Evolutionary conservation across 2,329 filamentous ascomycete genomes (phyloP).

Genomic region (Ophiostoma triangulosporum): DNA sequence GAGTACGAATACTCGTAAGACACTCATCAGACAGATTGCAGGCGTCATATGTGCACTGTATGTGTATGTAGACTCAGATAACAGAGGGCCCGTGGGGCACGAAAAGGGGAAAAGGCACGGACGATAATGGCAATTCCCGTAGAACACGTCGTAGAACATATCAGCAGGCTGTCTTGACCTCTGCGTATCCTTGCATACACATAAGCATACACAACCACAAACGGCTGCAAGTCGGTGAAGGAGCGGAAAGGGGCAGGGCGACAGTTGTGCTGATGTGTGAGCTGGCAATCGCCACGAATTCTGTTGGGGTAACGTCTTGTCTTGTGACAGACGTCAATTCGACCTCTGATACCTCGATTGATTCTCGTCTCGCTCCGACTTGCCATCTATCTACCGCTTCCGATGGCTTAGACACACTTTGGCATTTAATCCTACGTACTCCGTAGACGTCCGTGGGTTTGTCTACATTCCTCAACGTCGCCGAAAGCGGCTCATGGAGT

Average conservation of each 20-base stretch:
- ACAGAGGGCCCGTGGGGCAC: not conserved
- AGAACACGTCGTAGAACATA: not conserved
- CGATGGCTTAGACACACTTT: not conserved
- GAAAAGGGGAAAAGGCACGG: not conserved
- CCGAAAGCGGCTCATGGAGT: too few relatives aligned
- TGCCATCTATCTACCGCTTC: not conserved
- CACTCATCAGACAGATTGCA: too few relatives aligned
- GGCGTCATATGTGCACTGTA: not conserved
- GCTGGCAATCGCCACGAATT: not conserved
- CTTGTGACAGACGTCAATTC: not conserved
- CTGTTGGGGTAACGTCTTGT: not conserved
- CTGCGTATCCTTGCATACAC: too few relatives aligned
- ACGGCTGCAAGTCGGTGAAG: not conserved
- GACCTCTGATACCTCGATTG: not conserved
- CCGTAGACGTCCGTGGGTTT: too few relatives aligned
- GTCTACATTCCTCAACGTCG: too few relatives aligned
- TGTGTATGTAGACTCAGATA: too few relatives aligned
- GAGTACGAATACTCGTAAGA: too few relatives aligned
- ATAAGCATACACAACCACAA: not conserved
- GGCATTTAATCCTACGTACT: too few relatives aligned
- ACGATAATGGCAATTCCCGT: not conserved
- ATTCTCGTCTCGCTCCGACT: not conserved
- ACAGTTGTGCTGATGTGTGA: not conserved
- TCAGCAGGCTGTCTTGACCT: conserved; percentile 4
- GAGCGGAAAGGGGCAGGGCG: not conserved